Evolutionary conservation across 257 asterid species (phyloP).

Genomic region (Verbascum thapsus): DNA sequence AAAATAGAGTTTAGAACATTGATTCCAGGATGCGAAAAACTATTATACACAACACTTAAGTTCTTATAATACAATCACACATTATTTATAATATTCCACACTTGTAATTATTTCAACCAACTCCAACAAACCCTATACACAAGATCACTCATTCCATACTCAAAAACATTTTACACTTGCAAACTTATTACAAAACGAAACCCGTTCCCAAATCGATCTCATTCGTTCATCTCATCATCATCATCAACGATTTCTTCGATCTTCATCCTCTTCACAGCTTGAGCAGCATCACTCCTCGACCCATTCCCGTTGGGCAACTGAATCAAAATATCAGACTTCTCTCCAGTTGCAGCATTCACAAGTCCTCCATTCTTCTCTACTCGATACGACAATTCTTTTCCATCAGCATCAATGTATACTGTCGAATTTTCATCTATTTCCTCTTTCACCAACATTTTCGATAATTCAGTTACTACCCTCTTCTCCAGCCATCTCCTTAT

Average conservation of each 20-base stretch:
- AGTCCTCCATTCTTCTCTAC: slow-evolving; percentile 90
- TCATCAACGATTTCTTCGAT: slow-evolving; percentile 68
- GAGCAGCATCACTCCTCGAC: slow-evolving; percentile 53
- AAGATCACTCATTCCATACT: no score
- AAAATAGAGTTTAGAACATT: no score
- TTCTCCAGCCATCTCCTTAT: slow-evolving; percentile 95
- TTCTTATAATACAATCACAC: no score
- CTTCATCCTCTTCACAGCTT: slow-evolving; percentile 82
- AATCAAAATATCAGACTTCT: slow-evolving; percentile 71
- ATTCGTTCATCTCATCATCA: slow-evolving; percentile 56
- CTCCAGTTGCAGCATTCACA: slow-evolving; percentile 74
- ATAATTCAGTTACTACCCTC: slow-evolving; percentile 74
- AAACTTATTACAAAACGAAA: no score
- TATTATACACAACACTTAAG: no score
- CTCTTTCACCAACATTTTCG: slow-evolving; percentile 79
- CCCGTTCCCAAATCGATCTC: neutral
- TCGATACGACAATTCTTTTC: slow-evolving; percentile 48
- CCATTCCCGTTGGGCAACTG: slow-evolving; percentile 49
- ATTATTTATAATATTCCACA: no score
- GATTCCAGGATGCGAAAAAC: no score
- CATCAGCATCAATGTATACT: slow-evolving; percentile 63
- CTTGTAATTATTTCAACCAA: no score
- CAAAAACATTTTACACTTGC: no score
- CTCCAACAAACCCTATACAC: no score
- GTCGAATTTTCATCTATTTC: slow-evolving; percentile 91